Conservation (phyloP, 1,139 yeast species). For the Schizosaccharomyces versatilis region DNA sequence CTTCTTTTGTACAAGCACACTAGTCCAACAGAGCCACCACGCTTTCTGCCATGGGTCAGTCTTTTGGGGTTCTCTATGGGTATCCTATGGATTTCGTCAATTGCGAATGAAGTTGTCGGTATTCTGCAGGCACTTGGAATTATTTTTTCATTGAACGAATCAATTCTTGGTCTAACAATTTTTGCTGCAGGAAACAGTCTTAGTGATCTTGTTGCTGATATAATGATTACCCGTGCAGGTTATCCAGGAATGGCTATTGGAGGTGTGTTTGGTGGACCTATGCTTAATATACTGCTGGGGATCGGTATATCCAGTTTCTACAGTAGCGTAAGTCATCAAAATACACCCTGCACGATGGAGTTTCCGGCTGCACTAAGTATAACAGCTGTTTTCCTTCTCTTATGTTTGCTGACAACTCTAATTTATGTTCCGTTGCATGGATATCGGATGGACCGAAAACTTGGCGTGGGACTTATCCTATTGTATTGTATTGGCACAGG, state of each 20-base stretch:
- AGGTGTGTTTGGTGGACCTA: conserved; percentile 88
- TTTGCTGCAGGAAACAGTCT: conserved; percentile 85
- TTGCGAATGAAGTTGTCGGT: conserved; percentile 58
- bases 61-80: conserved; percentile 42
- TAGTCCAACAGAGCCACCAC: conserved; percentile 8
- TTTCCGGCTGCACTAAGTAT: conserved; percentile 29
- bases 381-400: conserved; percentile 31
- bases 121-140: conserved; percentile 42
- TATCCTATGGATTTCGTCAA: conserved; percentile 48
- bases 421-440: conserved; percentile 36
- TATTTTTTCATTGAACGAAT: conserved; percentile 45
- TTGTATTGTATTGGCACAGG: conserved; percentile 30
- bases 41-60: conserved; percentile 10
- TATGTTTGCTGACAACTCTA: conserved; percentile 32
- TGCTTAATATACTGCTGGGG: conserved; percentile 40
- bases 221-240: conserved; percentile 67
- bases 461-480: conserved; percentile 33
- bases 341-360: conserved; percentile 20
- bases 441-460: conserved; percentile 40
- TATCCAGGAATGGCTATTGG: conserved; percentile 81
- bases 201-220: conserved; percentile 71
- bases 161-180: conserved; percentile 60
- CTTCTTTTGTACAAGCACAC: conserved; percentile 10
- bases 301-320: conserved; percentile 46
- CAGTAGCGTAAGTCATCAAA: conserved; percentile 20